Conservation (phyloP, 1,284 basidiomycete genomes). For the Moniliella sp. region DNA sequence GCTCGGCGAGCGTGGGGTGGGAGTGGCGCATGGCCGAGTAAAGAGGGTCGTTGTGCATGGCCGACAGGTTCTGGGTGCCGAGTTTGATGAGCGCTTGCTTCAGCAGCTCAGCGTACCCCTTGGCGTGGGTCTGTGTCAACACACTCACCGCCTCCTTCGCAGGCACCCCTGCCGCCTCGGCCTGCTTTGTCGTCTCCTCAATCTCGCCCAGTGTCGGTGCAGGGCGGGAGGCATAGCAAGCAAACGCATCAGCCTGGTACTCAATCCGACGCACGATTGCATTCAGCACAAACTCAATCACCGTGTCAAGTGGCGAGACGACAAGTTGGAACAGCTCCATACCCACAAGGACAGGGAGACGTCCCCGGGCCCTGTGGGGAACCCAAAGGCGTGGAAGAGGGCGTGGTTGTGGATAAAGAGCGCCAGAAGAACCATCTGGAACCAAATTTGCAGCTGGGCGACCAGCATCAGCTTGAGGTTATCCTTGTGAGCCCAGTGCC, state of each 20-base stretch:
- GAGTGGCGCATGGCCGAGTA: constrained; percentile 29
- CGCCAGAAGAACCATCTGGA: constrained; percentile 67
- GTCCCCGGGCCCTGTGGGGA: too few relatives aligned
- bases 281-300: constrained; percentile 26
- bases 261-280: constrained; percentile 20
- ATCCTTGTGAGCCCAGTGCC: constrained; percentile 48
- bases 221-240: too few relatives aligned
- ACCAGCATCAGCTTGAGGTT: constrained; percentile 66
- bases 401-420: constrained; percentile 68
- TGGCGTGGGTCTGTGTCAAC: too few relatives aligned
- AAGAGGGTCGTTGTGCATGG: constrained; percentile 28
- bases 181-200: too few relatives aligned
- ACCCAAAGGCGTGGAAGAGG: constrained; percentile 66
- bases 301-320: constrained; percentile 18
- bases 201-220: too few relatives aligned
- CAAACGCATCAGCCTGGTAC: constrained; percentile 21
- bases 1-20: constrained; percentile 26
- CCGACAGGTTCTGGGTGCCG: constrained; percentile 7
- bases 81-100: background rate
- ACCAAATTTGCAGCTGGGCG: constrained; percentile 64
- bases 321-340: constrained; percentile 31
- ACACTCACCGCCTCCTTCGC: too few relatives aligned
- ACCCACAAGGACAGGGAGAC: constrained; percentile 24
- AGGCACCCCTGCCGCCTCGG: too few relatives aligned
- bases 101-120: background rate